phyloP scores from a whole-genome alignment of 2,329 filamentous ascomycete genomes.

The Phialophora expanda region DNA sequence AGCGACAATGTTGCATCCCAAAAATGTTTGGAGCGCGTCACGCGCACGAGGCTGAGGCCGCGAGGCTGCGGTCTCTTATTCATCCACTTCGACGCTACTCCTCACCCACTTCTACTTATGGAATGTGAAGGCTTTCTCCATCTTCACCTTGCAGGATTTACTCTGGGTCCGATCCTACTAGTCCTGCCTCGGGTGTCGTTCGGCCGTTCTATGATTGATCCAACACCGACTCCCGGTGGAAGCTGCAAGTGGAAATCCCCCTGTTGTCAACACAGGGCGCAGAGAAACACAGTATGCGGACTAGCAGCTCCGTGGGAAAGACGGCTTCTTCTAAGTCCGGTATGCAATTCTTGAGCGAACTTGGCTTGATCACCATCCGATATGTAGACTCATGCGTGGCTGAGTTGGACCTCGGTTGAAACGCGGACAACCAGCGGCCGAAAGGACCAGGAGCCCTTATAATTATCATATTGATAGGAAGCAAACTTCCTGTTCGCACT shows the following conservation, averaged over 20 bases:
- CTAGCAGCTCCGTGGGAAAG: neutral
- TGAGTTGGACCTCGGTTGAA: constrained; percentile 14
- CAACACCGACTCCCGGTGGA: neutral
- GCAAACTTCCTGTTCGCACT: neutral
- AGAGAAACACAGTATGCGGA: neutral
- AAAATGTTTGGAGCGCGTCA: constrained; percentile 5
- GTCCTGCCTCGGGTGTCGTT: neutral
- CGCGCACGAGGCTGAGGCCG: neutral
- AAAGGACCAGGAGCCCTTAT: neutral
- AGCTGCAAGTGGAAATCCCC: neutral
- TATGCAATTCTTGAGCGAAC: neutral
- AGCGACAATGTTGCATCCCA: neutral
- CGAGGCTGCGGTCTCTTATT: neutral
- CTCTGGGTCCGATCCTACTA: neutral
- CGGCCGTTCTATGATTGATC: neutral
- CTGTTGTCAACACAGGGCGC: neutral
- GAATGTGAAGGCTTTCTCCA: neutral
- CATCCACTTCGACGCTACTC: neutral
- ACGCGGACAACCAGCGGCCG: neutral
- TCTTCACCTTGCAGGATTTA: neutral
- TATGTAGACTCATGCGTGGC: neutral
- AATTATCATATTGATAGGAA: neutral
- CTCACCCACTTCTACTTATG: neutral
- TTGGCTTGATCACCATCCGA: neutral
- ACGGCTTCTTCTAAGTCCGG: neutral